Evolutionary conservation across 495 filamentous ascomycete species (phyloP), one percentile per base, ranked within the genome.

Genomic region (Lophiotrema nucula): DNA sequence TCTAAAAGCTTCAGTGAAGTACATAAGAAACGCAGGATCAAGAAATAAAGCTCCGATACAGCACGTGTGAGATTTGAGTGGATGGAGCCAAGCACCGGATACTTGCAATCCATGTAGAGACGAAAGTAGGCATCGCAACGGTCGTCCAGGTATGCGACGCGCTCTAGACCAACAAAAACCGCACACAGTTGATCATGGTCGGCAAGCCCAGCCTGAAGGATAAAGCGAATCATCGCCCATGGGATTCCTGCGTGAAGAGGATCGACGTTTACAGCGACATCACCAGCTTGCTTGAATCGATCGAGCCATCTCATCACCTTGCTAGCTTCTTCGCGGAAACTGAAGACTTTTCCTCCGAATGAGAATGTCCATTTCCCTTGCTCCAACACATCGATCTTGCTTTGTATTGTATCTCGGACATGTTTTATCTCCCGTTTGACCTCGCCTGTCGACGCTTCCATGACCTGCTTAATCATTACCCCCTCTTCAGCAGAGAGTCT

Each of bases 211-310:
- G 72, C 69, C 66, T 72, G 55, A n/a, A 77, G 63, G 15, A 76
- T 54, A 48, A 75, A 71, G 21, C 72, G 55, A 10, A 78, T 56
- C 12, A 3, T 25, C 6, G 53, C 53, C 76, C 76, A 77, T 10
- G 76, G 74, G 28, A 77, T 49, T 8, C 66, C 69, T 15, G 71
- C 68, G 66, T 77, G 73, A 1, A 52, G 56, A 22, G 70, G 72
- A 59, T 77, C 74, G 35, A 65, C 62, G 42, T 73, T 68, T 3
- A 66, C 53, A 13, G 69, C 67, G 8, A 69, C 52, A 53, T 76
- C 72, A 21, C 74, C 73, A 35, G 76, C 35, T 12, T 52, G 54
- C 41, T 68, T 71, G 53, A 76, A 77, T 37, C 67, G 70, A 15
- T 72, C 55, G 2, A 76, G 49, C 71, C 72, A 76, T 4, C 16